These are phyloP conservation scores for Oryza meyeriana DNA, from an alignment of 176 grass and related monocot genomes.

Conservation along the genomic window DNA sequence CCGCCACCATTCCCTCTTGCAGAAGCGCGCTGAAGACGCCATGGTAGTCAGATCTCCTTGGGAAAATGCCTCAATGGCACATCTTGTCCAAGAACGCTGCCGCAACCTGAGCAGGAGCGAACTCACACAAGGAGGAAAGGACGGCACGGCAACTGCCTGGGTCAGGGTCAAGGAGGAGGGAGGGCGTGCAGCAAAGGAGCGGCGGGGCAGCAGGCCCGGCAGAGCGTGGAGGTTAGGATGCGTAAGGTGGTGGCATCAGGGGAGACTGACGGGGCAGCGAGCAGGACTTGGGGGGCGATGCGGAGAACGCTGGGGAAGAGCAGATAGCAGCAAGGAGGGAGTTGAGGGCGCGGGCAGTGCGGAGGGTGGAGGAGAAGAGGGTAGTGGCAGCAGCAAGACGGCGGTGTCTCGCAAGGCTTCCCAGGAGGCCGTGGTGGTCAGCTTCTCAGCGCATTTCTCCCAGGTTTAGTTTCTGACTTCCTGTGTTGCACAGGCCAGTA, in stretches of 20 bases:
- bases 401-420: conserved; percentile 23
- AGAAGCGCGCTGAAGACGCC: conserved; percentile 41
- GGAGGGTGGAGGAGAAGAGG: conserved; percentile 20
- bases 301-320: background rate
- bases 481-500: conserved; percentile 68
- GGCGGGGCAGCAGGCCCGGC: background rate
- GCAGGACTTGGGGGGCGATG: conserved; percentile 10
- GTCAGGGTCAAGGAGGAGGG: conserved; percentile 31
- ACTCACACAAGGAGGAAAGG: conserved; percentile 25
- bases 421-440: conserved; percentile 12
- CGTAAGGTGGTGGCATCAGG: conserved; percentile 17
- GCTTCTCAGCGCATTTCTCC: background rate
- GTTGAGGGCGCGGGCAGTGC: conserved; percentile 26
- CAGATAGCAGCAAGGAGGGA: conserved; percentile 23
- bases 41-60: conserved; percentile 20
- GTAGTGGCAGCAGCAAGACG: conserved; percentile 16
- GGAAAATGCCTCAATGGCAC: conserved; percentile 40
- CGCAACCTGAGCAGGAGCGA: conserved; percentile 6
- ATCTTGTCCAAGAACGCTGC: conserved; percentile 54
- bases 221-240: conserved; percentile 43
- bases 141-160: conserved; percentile 2
- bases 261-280: conserved; percentile 17
- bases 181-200: conserved; percentile 37
- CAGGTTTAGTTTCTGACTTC: background rate
- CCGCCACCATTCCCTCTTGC: conserved; percentile 31